Percentiles rank a stretch among this genome's conserved stretches.
Evolutionary conservation across 2,329 filamentous ascomycete species (phyloP).

Genomic region (Pyrenochaeta sp.): DNA sequence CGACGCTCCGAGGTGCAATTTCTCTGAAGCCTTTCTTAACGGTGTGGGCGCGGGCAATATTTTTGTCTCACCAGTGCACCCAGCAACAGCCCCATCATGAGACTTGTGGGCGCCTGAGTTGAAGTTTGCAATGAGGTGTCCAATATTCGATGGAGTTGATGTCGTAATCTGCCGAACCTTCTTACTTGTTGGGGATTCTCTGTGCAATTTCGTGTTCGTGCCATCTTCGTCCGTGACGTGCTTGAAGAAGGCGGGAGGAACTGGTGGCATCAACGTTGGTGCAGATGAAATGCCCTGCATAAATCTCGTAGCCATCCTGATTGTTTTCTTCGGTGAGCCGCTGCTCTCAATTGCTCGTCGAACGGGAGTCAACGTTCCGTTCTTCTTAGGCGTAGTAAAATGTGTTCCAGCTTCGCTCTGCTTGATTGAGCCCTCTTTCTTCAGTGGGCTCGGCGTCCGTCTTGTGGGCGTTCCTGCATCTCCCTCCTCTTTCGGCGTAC

Average conservation of each 20-base stretch:
- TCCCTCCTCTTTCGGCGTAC: not conserved
- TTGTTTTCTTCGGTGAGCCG: not conserved
- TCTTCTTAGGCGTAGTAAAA: not conserved
- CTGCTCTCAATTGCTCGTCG: conserved; percentile 5
- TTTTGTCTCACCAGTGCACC: not conserved
- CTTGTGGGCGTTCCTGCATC: not conserved
- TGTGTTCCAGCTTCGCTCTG: too few relatives aligned
- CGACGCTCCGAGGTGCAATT: not conserved
- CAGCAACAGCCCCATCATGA: not conserved
- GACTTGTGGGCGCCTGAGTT: conserved; percentile 1
- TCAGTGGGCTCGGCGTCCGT: conserved; percentile 6
- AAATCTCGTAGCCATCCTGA: not conserved
- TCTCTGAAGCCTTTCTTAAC: conserved; percentile 21
- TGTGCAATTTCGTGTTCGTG: not conserved
- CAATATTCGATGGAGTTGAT: conserved; percentile 17
- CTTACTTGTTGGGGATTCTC: too few relatives aligned
- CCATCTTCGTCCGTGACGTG: conserved; percentile 1
- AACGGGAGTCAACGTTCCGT: conserved; percentile 4
- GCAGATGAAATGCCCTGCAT: not conserved
- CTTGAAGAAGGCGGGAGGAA: not conserved
- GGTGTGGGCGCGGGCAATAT: conserved; percentile 23
- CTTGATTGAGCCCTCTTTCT: conserved; percentile 2
- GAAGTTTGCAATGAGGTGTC: conserved; percentile 23
- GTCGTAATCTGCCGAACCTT: not conserved
- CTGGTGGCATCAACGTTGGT: not conserved